Base-by-base conservation (phyloP, 495 filamentous ascomycete species). In the Viridothelium virens region DNA sequence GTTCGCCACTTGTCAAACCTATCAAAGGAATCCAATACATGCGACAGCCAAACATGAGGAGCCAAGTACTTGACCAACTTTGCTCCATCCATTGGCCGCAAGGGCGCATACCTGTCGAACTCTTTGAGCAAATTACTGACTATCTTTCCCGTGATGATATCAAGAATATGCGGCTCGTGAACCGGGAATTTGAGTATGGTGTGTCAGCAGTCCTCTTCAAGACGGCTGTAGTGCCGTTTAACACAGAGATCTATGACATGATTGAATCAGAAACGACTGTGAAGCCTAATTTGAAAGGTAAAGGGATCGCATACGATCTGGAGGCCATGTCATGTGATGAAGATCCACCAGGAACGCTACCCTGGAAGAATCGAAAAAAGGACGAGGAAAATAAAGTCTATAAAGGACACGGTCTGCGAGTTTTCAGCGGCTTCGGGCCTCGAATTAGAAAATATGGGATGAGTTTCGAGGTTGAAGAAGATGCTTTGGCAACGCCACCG, bases 221-320 rank as follows among this genome's bases (percentile, higher is more conserved):
- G 46, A 78, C 79, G 5, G 75, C 82, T 7, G 83, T 86, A 10
- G 81, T 86, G 2, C 78, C 78, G 6, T 83, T 87, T 70, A 79
- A 77, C 36, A 76, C 80, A 0, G 80, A 83, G 64, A 80, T 84
- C 14, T 83, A 81, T 69, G 76, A 77, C 18, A 79, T 79, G 70
- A 63, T 77, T 18, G 74, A 73, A 16, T 66, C 70, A 16, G 65
- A 69, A 10, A 66, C 41, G 65, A 61, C 64, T 73, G 34, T 62
- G 2, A 66, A 71, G 25, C 47, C 59, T 64, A 74, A 76, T 47
- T 72, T 68, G 3, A 78, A 78, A 41, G 74, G 69, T 14, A 78
- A 77, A 66, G 71, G 61, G 34, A 70, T n/a, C n/a, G 62, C 36
- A 50, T 65, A 3, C 44, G 63, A 61, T 61, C 37, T 5, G 34